These are phyloP conservation scores for Marchantia paleacea DNA, from an alignment of 225 moss, liverwort and hornwort genomes.

Conservation along the genomic window DNA sequence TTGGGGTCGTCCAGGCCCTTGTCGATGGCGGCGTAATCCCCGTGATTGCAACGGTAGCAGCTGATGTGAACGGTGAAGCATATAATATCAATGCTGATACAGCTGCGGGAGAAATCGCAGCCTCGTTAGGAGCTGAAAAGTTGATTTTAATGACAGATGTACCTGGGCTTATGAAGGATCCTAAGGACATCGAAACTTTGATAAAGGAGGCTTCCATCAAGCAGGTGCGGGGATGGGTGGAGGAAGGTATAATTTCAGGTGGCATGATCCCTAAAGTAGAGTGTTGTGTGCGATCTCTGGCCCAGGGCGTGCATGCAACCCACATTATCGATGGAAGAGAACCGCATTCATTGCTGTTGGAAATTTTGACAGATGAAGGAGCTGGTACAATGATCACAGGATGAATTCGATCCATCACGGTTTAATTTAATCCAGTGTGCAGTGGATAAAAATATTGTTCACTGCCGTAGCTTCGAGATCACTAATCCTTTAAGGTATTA, in stretches of 20 bases:
- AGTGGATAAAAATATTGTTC: background rate
- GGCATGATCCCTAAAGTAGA: conserved; percentile 96
- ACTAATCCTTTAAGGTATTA: background rate
- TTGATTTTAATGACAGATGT: conserved; percentile 96
- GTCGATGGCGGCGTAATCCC: conserved; percentile 69
- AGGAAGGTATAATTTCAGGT: conserved; percentile 66
- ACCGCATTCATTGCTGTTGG: conserved; percentile 84
- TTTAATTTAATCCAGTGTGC: background rate
- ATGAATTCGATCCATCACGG: conserved; percentile 19
- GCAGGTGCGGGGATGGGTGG: conserved; percentile 59
- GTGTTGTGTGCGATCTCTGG: conserved; percentile 75
- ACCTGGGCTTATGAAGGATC: conserved; percentile 77
- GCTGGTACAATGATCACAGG: conserved; percentile 95
- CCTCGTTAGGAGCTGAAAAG: conserved; percentile 85
- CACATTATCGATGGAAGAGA: conserved; percentile 93
- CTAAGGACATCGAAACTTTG: conserved; percentile 57
- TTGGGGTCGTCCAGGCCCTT: conserved; percentile 62
- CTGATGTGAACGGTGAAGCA: conserved; percentile 73
- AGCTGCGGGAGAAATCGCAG: conserved; percentile 88
- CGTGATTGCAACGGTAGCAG: conserved; percentile 87
- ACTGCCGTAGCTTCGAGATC: background rate
- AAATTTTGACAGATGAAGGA: conserved; percentile 89
- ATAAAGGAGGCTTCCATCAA: conserved; percentile 73
- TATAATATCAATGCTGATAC: conserved; percentile 93
- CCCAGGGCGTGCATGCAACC: conserved; percentile 78